Base-by-base conservation (phyloP, 371 early-diverging fungal genomes). In the Mortierella sp. region DNA sequence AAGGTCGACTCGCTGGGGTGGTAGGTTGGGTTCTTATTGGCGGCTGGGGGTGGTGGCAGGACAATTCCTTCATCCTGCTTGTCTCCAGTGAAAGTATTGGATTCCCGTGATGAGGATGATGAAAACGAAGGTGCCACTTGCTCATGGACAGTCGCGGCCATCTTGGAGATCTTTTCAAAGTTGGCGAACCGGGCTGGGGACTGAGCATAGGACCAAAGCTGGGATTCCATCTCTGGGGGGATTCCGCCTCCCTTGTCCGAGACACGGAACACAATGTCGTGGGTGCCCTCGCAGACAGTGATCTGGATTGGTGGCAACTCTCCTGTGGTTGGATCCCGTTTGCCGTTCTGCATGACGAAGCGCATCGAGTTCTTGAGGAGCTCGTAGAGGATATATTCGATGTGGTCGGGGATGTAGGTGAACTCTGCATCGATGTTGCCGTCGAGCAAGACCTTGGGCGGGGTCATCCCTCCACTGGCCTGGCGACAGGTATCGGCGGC, bases 201-300 rank as follows among this genome's bases (percentile, higher is more conserved):
- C 78, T 86, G 90, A 65, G 91, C 84, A 73, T 90, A 97, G n/a
- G 94, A 95, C 96, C 96, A 98, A 14, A 98, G 73, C 61, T 91
- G 88, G 2, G 88, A 87, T 72, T 92, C 92, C 40, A 90, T 81
- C 5, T 90, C 87, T 39, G 89, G 85, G 26, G 87, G 81, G 79
- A 97, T 95, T 19, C 98, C 98, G 45, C 97, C 97, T 55, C 96
- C 96, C 86, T 94, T 93, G 86, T 98, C 98, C 1, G 96, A 96
- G 22, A 99, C 88, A 34, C 99, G 93, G 79, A 97, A 95, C 53
- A 93, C 93, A n/a, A 97, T 89, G 80, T 95, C 94, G 4, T 89
- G 88, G 39, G 88, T 89, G 64, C 92, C 92, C 40, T 89, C 90
- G 76, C 95, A 95, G 41, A 97, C 91, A 2, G 98, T 97, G 34